Conservation (phyloP, 1,284 basidiomycete species). For the Apiotrichum gracile region DNA sequence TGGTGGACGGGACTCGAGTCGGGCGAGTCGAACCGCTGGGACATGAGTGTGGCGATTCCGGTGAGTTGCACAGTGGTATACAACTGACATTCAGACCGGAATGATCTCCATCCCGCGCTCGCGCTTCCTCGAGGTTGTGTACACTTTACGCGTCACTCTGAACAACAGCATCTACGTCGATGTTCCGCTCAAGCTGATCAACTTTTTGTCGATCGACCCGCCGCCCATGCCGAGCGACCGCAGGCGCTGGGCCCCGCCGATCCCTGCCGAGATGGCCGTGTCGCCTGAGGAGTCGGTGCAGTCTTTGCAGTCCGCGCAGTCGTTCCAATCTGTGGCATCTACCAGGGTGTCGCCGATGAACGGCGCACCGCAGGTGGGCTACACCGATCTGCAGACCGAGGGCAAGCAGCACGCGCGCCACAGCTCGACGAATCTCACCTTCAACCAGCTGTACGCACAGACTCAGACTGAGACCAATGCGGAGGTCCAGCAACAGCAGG, state of each 20-base stretch:
- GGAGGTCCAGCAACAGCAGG: no score
- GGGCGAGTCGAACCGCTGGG: slow-evolving; percentile 55
- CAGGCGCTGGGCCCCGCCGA: neutral
- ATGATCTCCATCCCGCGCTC: slow-evolving; percentile 68
- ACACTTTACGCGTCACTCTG: slow-evolving; percentile 65
- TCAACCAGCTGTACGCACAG: slow-evolving; percentile 30
- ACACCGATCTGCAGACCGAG: no score
- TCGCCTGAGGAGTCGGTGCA: no score
- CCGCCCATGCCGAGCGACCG: slow-evolving; percentile 39
- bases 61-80: slow-evolving; percentile 51
- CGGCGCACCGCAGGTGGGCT: no score
- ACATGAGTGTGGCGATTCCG: slow-evolving; percentile 62
- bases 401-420: slow-evolving; percentile 16
- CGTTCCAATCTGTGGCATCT: no score
- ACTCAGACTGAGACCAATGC: slow-evolving; percentile 23
- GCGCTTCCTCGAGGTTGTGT: slow-evolving; percentile 72
- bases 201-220: slow-evolving; percentile 47
- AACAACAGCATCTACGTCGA: slow-evolving; percentile 57
- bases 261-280: neutral
- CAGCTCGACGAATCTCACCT: slow-evolving; percentile 37
- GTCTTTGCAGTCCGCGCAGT: no score
- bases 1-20: slow-evolving; percentile 78
- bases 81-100: slow-evolving; percentile 53
- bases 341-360: no score
- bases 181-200: slow-evolving; percentile 43